These are phyloP conservation scores for Theobroma grandiflorum DNA, from an alignment of 441 rosid species.

Conservation along the genomic window DNA sequence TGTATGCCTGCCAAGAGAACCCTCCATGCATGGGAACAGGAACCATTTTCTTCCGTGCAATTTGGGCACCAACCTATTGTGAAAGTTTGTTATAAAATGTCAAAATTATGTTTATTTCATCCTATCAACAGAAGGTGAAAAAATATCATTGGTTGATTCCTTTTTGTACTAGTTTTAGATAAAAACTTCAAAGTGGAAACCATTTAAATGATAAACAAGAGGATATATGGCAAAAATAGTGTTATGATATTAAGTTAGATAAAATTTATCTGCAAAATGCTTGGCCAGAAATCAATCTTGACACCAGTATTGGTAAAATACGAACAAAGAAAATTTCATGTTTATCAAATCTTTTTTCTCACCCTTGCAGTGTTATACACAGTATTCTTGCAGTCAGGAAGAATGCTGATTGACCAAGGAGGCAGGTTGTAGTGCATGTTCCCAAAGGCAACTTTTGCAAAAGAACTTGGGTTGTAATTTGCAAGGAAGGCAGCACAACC, in stretches of 20 bases:
- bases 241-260: background rate
- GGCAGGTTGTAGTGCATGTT: conserved; percentile 88
- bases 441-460: conserved; percentile 76
- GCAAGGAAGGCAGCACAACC: conserved; percentile 96
- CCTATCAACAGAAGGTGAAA: conserved; percentile 2
- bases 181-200: background rate
- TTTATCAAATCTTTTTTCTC: conserved; percentile 32
- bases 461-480: conserved; percentile 69
- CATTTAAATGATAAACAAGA: background rate
- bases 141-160: background rate
- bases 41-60: conserved; percentile 84
- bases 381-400: conserved; percentile 98
- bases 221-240: background rate
- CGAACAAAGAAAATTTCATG: background rate
- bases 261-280: background rate
- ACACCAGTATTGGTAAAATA: background rate
- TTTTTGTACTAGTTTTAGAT: background rate
- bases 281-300: conserved; percentile 2
- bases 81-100: conserved; percentile 24
- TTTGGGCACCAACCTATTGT: conserved; percentile 86
- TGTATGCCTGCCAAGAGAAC: conserved; percentile 91
- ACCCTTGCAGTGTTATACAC: conserved; percentile 98
- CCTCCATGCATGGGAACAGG: conserved; percentile 80
- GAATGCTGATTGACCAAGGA: conserved; percentile 98
- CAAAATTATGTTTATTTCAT: conserved; percentile 23